Evolutionary conservation across 441 rosid genomes (phyloP).

Genomic region (Aquilaria agallochum): DNA sequence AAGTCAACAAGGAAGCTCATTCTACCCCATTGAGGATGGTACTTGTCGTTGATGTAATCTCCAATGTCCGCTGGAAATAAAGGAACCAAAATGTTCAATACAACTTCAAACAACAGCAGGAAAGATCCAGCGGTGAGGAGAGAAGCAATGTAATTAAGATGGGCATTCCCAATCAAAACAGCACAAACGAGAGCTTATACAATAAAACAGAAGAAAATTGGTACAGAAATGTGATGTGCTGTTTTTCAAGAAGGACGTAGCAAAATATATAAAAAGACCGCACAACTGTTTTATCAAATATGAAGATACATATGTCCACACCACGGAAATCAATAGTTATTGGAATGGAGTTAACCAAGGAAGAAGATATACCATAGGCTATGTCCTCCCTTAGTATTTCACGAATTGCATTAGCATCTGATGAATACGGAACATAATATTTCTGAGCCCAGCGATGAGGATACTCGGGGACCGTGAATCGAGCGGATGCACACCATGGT

Average conservation of each 20-base stretch:
- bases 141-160: too few species aligned
- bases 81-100: not conserved
- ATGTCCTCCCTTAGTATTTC: conserved; percentile 46
- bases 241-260: too few species aligned
- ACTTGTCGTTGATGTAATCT: conserved; percentile 35
- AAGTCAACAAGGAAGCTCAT: conserved; percentile 82
- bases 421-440: conserved; percentile 76
- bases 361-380: conserved; percentile 55
- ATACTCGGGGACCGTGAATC: conserved; percentile 61
- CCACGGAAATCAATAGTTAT: not conserved
- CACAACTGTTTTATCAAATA: not conserved
- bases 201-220: not conserved
- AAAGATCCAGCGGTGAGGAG: not conserved
- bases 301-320: not conserved
- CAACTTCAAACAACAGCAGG: not conserved
- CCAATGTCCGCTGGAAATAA: conserved; percentile 47
- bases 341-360: not conserved
- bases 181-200: not conserved
- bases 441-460: conserved; percentile 93
- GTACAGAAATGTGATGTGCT: not conserved
- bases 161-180: too few species aligned
- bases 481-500: conserved; percentile 84
- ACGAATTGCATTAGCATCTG: conserved; percentile 60
- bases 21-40: conserved; percentile 76
- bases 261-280: not conserved